Base-by-base conservation (phyloP, 2,329 filamentous ascomycete genomes). In the Mycogone perniciosa region DNA sequence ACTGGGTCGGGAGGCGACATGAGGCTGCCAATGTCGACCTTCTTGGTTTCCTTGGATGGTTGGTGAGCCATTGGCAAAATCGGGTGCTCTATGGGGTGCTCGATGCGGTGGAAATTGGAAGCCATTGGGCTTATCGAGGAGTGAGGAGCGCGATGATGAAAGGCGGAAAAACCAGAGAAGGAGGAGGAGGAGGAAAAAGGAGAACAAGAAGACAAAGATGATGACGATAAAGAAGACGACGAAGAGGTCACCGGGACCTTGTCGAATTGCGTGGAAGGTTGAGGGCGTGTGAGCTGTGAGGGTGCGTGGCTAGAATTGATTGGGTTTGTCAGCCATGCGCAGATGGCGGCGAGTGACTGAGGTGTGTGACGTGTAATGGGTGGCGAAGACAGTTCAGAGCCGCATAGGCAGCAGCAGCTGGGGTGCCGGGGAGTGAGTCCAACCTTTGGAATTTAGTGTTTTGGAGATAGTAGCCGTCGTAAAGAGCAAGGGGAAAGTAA, bases 1-100 rank as follows among this genome's bases (percentile, higher is more conserved):
- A 72, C 63, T n/a, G 71, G 70, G 35, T 83, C 80, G 26, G 81
- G 81, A 31, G 81, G 81, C 26, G 81, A 84, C 75, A 84, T 82
- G 52, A 84, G 68, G 54, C 71, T 82, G 68, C 64, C 75, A 56
- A 79, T 77, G 54, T 76, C 71, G 48, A 75, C 59, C 57, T 75
- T 77, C 61, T 71, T 76, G 4, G 57, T 31, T 26, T 57, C 56
- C 46, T 59, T 44, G 26, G 59, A 50, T 34, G 60, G 58, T 26
- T 54, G 55, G 7, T 61, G 59, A 31, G 60, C 62, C 63, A 64
- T 65, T 59, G 62, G 51, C 51, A 51, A 53, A 44, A 51, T 48
- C 46, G 53, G 46, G 46, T 58, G 56, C 34, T 55, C 53, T 43
- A 51, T 48, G 48, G 53, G 46, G 46, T 58, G 56, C 34, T 55